Base-by-base conservation (phyloP, 768 basidiomycete species). In the Kwoniella sp. region DNA sequence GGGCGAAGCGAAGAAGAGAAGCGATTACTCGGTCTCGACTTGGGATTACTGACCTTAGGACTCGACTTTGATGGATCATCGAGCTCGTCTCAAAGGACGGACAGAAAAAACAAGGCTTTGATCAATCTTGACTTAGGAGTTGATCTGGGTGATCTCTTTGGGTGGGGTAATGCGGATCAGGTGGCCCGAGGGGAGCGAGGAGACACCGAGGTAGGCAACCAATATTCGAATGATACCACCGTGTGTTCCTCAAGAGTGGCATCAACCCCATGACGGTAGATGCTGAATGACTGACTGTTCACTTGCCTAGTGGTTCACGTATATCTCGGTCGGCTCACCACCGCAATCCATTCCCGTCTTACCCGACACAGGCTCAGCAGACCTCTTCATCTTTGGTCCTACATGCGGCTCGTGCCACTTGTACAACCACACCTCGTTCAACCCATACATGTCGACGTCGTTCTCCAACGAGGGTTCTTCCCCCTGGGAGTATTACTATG, bases 311-410 rank as follows among this genome's bases (percentile, higher is more conserved):
- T 71, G 70, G 70, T 71, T 59, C 55, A 71, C 70, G 0, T 68
- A 67, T 38, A 65, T 71, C 53, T 62, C 70, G 15, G 47, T 68
- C 31, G 70, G 70, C 23, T 48, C 62, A 48, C 70, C 70, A 31
- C 70, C 70, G 17, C 70, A 71, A 53, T 65, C 63, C 22, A 15
- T 71, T 17, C 66, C 70, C n/a, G 58, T 71, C 13, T 28, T 71
- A 0, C 70, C 70, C 12, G 70, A 71, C 47, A 65, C 70, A 23
- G 70, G 70, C 15, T 71, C 70, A 17, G 61, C 66, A 38, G 70
- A 71, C 37, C 58, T 68, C 0, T 71, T 65, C 55, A 52, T 71
- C 26, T 71, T 61, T 37, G 66, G 63, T 25, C 59, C 66, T 11
- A 23, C 62, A 3, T 71, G 70, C 34, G 17, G 50, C 11, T 28